A percentile compares a stretch with the other conserved stretches of the same genome.
phyloP scores from a whole-genome alignment of 2,329 filamentous ascomycete genomes.

The Diaporthe nobilis region DNA sequence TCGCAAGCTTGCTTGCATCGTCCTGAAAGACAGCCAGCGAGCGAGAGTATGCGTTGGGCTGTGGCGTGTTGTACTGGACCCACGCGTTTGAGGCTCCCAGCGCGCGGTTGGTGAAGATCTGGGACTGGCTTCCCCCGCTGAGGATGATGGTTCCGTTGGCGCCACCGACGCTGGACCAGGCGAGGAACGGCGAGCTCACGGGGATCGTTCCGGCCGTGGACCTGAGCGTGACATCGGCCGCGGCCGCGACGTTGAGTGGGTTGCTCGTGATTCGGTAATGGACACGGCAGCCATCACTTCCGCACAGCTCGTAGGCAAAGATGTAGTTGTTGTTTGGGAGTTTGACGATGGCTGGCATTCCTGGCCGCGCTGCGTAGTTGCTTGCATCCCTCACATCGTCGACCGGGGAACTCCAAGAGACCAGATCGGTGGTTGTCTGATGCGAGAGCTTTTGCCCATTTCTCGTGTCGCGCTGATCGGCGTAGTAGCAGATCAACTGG shows the following conservation, averaged over 20 bases:
- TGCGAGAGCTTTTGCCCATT: slow-evolving; percentile 81
- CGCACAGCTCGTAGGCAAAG: slow-evolving; percentile 70
- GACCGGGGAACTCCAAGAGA: slow-evolving; percentile 70
- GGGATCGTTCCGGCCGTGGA: slow-evolving; percentile 50
- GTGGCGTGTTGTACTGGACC: slow-evolving; percentile 53
- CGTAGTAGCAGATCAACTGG: slow-evolving; percentile 77
- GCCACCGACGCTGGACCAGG: slow-evolving; percentile 60
- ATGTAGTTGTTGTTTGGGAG: slow-evolving; percentile 73
- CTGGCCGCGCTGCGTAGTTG: slow-evolving; percentile 74
- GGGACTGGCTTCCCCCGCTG: slow-evolving; percentile 53
- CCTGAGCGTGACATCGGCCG: slow-evolving; percentile 52
- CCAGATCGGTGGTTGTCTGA: slow-evolving; percentile 71
- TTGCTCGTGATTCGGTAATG: slow-evolving; percentile 59
- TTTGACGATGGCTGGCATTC: slow-evolving; percentile 74
- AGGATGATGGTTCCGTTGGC: slow-evolving; percentile 61
- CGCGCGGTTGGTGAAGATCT: slow-evolving; percentile 59
- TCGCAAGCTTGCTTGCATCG: slow-evolving; percentile 54
- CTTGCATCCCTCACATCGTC: slow-evolving; percentile 72
- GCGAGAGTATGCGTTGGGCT: slow-evolving; percentile 56
- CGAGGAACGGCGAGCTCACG: slow-evolving; percentile 58
- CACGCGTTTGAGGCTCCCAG: slow-evolving; percentile 55
- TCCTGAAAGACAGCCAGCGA: slow-evolving; percentile 53
- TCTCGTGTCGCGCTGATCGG: slow-evolving; percentile 76
- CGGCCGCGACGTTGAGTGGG: slow-evolving; percentile 56
- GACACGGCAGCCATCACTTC: slow-evolving; percentile 54